Evolutionary conservation across 768 basidiomycete species (phyloP).

Genomic region (Macrolepiota fuliginosa): DNA sequence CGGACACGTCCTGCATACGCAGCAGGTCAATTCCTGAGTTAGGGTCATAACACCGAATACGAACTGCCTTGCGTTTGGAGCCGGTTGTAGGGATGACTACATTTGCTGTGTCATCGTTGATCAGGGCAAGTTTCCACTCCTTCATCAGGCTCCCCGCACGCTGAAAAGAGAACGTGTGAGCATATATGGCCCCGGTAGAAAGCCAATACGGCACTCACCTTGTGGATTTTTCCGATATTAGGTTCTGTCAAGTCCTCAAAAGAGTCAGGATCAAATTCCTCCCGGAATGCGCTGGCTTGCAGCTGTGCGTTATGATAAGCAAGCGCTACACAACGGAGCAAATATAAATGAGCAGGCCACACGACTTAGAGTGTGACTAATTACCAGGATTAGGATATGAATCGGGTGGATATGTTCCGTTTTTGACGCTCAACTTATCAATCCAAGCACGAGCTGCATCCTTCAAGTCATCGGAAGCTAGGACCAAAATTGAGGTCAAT

Average conservation of each 20-base stretch:
- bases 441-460: constrained; percentile 73
- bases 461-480: constrained; percentile 68
- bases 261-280: constrained; percentile 74
- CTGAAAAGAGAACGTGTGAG: constrained; percentile 17
- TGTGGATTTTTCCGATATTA: constrained; percentile 73
- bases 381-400: constrained; percentile 89
- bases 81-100: constrained; percentile 44
- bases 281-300: constrained; percentile 89
- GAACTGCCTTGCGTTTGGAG: constrained; percentile 71
- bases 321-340: constrained; percentile 49
- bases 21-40: background rate
- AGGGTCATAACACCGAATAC: constrained; percentile 23
- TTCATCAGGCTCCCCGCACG: constrained; percentile 44
- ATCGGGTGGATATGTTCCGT: constrained; percentile 83
- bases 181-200: constrained; percentile 53
- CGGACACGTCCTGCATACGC: constrained; percentile 49
- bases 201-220: constrained; percentile 41
- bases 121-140: constrained; percentile 67
- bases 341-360: constrained; percentile 10
- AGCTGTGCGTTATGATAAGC: constrained; percentile 88
- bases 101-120: constrained; percentile 62
- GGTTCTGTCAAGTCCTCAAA: constrained; percentile 86
- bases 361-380: constrained; percentile 11
- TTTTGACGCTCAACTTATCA: constrained; percentile 74
- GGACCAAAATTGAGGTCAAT: background rate